These are phyloP conservation scores for Coemansia sp. DNA, from an alignment of 192 early-diverging fungal genomes.

Conservation along the genomic window DNA sequence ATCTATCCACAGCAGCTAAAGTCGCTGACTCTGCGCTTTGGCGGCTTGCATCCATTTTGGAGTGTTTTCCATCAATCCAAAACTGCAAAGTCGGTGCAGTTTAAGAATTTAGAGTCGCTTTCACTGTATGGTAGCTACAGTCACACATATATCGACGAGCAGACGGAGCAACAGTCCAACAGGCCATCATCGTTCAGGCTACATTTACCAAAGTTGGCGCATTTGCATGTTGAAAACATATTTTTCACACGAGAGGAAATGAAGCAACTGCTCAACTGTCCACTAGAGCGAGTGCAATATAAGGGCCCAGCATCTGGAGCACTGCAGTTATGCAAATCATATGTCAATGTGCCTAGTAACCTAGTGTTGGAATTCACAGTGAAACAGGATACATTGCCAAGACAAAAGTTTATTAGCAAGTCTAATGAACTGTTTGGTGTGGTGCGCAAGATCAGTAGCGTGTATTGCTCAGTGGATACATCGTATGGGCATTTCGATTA, in stretches of 20 bases:
- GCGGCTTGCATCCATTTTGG: neutral
- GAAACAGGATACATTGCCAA: neutral
- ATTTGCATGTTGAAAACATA: neutral
- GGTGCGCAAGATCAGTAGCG: neutral
- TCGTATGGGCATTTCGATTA: neutral
- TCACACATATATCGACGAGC: conserved; percentile 1
- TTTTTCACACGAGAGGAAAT: neutral
- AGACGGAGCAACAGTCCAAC: neutral
- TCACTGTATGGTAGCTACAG: neutral
- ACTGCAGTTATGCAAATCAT: neutral
- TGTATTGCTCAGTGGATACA: conserved; percentile 6
- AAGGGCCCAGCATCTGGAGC: neutral
- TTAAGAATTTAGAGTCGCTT: conserved; percentile 3
- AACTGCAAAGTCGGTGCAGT: neutral
- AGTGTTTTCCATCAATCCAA: neutral
- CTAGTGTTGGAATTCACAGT: conserved; percentile 5
- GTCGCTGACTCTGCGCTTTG: neutral
- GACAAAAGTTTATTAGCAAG: neutral
- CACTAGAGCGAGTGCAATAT: neutral
- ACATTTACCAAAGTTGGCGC: neutral
- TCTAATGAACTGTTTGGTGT: conserved; percentile 1
- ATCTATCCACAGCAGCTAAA: conserved; percentile 5
- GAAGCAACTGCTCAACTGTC: neutral
- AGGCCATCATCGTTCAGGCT: neutral
- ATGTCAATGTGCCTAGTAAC: neutral